A percentile compares a stretch with the other conserved stretches of the same genome.
phyloP scores from a whole-genome alignment of 306 rosid genomes.

The Elaeagnus macrophylla region DNA sequence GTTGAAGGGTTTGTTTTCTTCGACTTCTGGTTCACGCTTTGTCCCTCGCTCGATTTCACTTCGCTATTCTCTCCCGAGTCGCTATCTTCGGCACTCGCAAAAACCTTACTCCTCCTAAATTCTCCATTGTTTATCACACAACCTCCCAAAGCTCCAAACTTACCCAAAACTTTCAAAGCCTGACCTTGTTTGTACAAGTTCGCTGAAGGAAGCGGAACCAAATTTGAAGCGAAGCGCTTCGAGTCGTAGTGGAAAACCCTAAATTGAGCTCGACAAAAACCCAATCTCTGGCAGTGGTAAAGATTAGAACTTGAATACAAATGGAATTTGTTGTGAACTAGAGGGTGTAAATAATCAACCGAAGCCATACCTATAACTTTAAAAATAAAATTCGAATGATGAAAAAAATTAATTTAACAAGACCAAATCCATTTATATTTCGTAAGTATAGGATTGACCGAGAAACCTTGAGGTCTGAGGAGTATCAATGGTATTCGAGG shows the following conservation, averaged over 20 bases:
- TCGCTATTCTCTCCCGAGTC: slow-evolving; percentile 79
- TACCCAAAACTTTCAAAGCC: slow-evolving; percentile 25
- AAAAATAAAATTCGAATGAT: slow-evolving; percentile 20
- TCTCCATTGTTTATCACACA: slow-evolving; percentile 22
- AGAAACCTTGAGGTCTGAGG: too few relatives aligned
- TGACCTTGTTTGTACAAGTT: slow-evolving; percentile 21
- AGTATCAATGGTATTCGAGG: too few relatives aligned
- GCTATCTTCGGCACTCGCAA: slow-evolving; percentile 49
- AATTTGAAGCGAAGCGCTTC: slow-evolving; percentile 29
- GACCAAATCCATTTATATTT: too few relatives aligned
- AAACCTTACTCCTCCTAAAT: slow-evolving; percentile 26
- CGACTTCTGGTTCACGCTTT: slow-evolving; percentile 52
- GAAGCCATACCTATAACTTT: slow-evolving; percentile 44
- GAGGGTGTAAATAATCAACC: slow-evolving; percentile 48
- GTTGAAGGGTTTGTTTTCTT: slow-evolving; percentile 34
- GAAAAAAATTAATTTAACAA: neutral
- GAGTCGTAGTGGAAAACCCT: slow-evolving; percentile 32
- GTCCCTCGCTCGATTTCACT: slow-evolving; percentile 44
- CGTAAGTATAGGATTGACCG: too few relatives aligned
- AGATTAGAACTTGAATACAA: slow-evolving; percentile 37
- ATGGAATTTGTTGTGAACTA: slow-evolving; percentile 34
- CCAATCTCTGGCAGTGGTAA: slow-evolving; percentile 28
- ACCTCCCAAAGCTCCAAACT: slow-evolving; percentile 43
- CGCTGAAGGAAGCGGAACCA: slow-evolving; percentile 24
- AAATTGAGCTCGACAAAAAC: slow-evolving; percentile 33